Evolutionary conservation across 1,284 basidiomycete species (phyloP).

Genomic region (Heterobasidion occidentale): DNA sequence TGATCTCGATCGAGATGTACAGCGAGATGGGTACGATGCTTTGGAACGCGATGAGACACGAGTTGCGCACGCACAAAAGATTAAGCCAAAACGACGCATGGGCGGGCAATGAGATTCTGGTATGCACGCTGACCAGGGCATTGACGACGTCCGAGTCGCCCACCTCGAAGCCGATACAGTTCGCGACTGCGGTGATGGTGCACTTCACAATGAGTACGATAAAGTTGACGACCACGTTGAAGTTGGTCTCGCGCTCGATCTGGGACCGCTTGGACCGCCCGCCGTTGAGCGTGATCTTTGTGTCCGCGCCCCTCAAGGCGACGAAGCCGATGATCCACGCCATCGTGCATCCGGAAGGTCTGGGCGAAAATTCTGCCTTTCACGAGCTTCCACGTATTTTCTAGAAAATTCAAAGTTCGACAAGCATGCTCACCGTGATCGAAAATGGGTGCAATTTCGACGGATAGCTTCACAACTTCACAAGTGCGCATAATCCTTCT

Average conservation of each 20-base stretch:
- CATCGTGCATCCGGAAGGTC: too few species aligned
- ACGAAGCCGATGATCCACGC: conserved; percentile 93
- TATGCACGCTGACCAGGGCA: conserved; percentile 79
- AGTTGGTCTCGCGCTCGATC: conserved; percentile 98
- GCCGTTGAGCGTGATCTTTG: conserved; percentile 97
- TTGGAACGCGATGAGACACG: conserved; percentile 91
- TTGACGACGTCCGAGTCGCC: conserved; percentile 63
- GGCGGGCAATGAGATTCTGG: neutral
- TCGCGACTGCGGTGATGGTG: conserved; percentile 62
- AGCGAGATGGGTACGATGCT: conserved; percentile 98
- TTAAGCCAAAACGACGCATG: neutral
- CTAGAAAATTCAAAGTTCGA: too few species aligned
- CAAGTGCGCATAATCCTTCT: neutral
- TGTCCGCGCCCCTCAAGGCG: conserved; percentile 90
- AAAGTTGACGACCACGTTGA: conserved; percentile 96
- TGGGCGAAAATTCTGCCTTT: too few species aligned
- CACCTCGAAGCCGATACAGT: conserved; percentile 63
- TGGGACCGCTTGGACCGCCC: conserved; percentile 92
- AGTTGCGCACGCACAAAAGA: conserved; percentile 31
- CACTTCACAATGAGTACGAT: conserved; percentile 77
- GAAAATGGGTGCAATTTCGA: too few species aligned
- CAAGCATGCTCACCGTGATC: too few species aligned
- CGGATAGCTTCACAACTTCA: too few species aligned
- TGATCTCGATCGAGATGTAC: conserved; percentile 96
- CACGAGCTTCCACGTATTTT: too few species aligned